phyloP scores from a whole-genome alignment of 352 stramenopile genomes.

The Phytopythium oedochilum region DNA sequence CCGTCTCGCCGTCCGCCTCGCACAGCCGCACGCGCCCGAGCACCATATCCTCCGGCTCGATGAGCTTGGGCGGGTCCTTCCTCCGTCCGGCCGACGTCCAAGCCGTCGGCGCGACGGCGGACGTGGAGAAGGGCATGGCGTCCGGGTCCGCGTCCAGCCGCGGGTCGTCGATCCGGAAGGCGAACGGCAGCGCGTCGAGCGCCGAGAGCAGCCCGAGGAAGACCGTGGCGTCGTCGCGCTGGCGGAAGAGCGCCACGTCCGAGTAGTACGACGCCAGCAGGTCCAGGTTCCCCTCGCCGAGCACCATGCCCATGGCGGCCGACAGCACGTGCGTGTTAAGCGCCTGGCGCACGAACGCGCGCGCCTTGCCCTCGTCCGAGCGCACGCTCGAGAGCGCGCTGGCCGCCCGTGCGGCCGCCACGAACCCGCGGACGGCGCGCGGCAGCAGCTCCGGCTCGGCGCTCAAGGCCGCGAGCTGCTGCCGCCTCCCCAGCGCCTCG shows the following conservation, averaged over 20 bases:
- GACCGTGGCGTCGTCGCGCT: slow-evolving; percentile 73
- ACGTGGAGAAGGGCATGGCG: slow-evolving; percentile 68
- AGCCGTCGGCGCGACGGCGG: background rate
- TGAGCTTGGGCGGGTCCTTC: slow-evolving; percentile 59
- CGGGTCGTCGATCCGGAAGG: slow-evolving; percentile 73
- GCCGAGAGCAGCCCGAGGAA: slow-evolving; percentile 62
- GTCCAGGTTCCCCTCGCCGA: slow-evolving; percentile 71
- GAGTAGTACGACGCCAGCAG: slow-evolving; percentile 79
- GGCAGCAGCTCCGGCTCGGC: slow-evolving; percentile 68
- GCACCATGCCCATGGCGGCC: slow-evolving; percentile 59
- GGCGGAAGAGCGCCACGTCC: slow-evolving; percentile 70
- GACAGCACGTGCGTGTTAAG: slow-evolving; percentile 82
- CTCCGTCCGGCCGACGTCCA: background rate
- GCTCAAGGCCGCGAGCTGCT: slow-evolving; percentile 59
- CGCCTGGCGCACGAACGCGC: slow-evolving; percentile 72
- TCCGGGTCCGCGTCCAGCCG: slow-evolving; percentile 61
- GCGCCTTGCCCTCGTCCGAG: slow-evolving; percentile 71
- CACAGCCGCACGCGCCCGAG: slow-evolving; percentile 66
- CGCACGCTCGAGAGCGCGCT: slow-evolving; percentile 60
- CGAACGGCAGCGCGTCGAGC: slow-evolving; percentile 69
- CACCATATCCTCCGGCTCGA: slow-evolving; percentile 83
- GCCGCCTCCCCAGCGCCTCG: slow-evolving; percentile 62
- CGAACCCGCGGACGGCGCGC: slow-evolving; percentile 59
- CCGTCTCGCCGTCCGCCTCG: slow-evolving; percentile 52
- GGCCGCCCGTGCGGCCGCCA: slow-evolving; percentile 52